A percentile compares a stretch with the other conserved stretches of the same genome.
These are phyloP conservation scores for Arctostaphylos glauca DNA, from an alignment of 148 eudicot genomes.

Conservation along the genomic window DNA sequence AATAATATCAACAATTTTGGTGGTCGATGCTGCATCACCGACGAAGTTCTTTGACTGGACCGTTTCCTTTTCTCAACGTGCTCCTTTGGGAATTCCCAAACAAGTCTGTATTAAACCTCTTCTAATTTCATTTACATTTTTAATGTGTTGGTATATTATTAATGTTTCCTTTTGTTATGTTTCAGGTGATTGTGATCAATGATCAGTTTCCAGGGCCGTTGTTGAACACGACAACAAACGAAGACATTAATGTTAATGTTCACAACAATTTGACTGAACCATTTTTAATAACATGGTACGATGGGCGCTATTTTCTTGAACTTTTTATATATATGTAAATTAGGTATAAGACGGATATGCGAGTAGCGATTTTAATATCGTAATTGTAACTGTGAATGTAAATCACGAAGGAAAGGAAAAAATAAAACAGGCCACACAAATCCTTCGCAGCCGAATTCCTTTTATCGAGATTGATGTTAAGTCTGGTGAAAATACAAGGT, in stretches of 20 bases:
- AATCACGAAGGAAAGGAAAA: no score
- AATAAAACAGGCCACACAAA: no score
- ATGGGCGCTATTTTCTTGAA: no score
- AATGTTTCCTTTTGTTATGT: background rate
- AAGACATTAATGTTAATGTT: slow-evolving; percentile 19
- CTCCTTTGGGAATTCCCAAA: background rate
- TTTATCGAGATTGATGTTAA: no score
- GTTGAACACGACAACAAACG: slow-evolving; percentile 24
- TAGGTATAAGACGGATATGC: no score
- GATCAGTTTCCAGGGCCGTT: slow-evolving; percentile 31
- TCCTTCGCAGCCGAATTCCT: no score
- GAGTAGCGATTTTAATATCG: no score
- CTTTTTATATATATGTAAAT: no score
- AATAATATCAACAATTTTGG: background rate
- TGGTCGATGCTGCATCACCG: background rate
- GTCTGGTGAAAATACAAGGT: no score
- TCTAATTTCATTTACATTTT: background rate
- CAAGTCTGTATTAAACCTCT: background rate
- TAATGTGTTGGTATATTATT: background rate
- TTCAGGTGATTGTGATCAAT: slow-evolving; percentile 29
- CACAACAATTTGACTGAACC: slow-evolving; percentile 31
- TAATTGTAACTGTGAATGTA: no score
- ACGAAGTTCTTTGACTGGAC: background rate
- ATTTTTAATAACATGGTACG: slow-evolving; percentile 29
- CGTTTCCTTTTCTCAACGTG: background rate